Base-by-base conservation (phyloP, 83 land plant genomes). In the Diphasiastrum complanatum region DNA sequence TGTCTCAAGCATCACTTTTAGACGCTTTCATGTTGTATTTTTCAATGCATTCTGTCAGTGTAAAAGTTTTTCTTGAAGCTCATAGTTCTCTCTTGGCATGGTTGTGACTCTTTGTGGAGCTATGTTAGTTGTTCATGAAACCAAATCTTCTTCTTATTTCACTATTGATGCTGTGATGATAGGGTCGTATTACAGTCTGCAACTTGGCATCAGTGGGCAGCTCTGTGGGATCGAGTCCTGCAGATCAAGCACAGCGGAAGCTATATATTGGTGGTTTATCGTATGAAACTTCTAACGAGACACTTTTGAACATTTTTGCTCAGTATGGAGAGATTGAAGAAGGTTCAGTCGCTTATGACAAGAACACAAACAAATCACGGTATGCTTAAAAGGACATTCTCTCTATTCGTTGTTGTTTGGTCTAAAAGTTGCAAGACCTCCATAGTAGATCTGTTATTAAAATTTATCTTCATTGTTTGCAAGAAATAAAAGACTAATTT, bases 311-410 rank as follows among this genome's bases (percentile, higher is more conserved):
- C 24, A 74, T 75, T 23, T 86, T 86, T 51, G 72, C 74, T 16
- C 83, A 75, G 69, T 73, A 83, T 70, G 91, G 91, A 51, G 91
- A 83, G 52, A 86, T 86, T 63, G 87, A 83, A 54, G 91, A 86
- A 78, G 91, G 91, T 47, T 79, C 87, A 11, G 84, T 86, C 70
- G 87, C 87, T 33, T 86, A 75, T 76, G 87, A 83, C 59, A 86
- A 86, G 61, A 79, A 75, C 35, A 80, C 87, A 48, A 78, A 67
- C 37, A 78, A 78, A 50, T 81, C 85, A 41, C 63, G 85, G 85
- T 79, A 66, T 8, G 16, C 12, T 60, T 18, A 8, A 10, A 5
- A 10, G 6, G 5, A 5, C 22, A 14, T 8, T 10, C 18, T 10
- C 8, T 19, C 12, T 8, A 8, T 40, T 8, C 43, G 8, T 40